Conservation (phyloP, 768 basidiomycete genomes). For the Phylloporus sp. region DNA sequence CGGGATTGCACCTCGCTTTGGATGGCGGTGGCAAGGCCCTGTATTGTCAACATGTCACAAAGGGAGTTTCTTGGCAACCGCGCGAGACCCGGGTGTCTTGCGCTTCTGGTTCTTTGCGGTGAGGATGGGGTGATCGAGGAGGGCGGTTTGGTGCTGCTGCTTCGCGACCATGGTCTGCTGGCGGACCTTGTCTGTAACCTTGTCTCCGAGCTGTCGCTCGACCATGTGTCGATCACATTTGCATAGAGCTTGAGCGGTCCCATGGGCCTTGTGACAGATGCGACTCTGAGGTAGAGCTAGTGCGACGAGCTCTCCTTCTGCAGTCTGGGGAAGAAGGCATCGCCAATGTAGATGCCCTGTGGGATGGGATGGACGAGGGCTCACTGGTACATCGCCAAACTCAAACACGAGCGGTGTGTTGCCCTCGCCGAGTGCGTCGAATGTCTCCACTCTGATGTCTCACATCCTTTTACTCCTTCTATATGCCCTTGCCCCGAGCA, state of each 20-base stretch:
- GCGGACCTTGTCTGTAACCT: conserved; percentile 43
- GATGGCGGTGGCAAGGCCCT: conserved; percentile 26
- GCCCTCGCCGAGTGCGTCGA: conserved; percentile 63
- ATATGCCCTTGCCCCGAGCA: too few relatives aligned
- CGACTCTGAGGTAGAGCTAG: conserved; percentile 69
- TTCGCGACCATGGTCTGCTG: conserved; percentile 43
- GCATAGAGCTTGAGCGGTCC: conserved; percentile 71
- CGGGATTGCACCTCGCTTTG: conserved; percentile 12
- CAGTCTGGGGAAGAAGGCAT: conserved; percentile 54
- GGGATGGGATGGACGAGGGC: conserved; percentile 15
- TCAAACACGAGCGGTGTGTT: conserved; percentile 52
- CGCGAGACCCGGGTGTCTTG: conserved; percentile 32
- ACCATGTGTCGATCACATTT: conserved; percentile 65
- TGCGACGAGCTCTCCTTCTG: conserved; percentile 54
- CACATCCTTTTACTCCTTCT: too few relatives aligned
- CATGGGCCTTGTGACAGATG: conserved; percentile 53
- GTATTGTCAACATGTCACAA: conserved; percentile 26
- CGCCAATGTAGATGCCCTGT: conserved; percentile 66
- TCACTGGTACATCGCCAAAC: conserved; percentile 59
- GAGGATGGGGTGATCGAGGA: conserved; percentile 34
- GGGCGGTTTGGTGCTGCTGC: conserved; percentile 45
- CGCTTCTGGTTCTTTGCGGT: conserved; percentile 41
- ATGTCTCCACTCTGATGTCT: too few relatives aligned
- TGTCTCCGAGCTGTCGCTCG: conserved; percentile 53
- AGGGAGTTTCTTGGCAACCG: conserved; percentile 27